phyloP scores from a whole-genome alignment of 148 eudicot genomes.

The Rhododendron griersonianum region DNA sequence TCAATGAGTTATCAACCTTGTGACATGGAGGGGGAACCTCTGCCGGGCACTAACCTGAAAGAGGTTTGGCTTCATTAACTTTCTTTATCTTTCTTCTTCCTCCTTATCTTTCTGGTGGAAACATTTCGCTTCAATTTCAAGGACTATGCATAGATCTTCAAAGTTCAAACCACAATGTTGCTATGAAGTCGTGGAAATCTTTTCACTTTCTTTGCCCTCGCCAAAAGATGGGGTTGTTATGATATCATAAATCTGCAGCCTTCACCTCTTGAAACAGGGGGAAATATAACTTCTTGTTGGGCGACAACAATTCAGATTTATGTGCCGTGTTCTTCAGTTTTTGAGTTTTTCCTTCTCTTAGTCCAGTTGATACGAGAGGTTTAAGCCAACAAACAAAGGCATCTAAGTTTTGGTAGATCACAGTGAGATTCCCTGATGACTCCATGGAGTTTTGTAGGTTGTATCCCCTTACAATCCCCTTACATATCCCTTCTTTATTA shows the following conservation, averaged over 20 bases:
- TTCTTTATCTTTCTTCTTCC: neutral
- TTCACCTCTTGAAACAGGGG: neutral
- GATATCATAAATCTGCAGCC: neutral
- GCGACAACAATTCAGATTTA: neutral
- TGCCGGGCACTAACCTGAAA: conserved; percentile 77
- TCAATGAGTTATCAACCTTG: conserved; percentile 91
- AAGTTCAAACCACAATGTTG: neutral
- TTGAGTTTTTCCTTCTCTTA: neutral
- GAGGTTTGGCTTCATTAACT: conserved; percentile 47
- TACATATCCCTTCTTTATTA: neutral
- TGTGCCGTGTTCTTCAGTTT: neutral
- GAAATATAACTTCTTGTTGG: neutral
- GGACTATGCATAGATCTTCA: neutral
- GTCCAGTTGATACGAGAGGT: neutral
- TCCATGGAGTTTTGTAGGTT: neutral
- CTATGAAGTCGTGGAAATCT: neutral
- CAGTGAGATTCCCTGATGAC: neutral
- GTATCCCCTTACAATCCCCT: neutral
- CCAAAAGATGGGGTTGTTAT: too few species aligned
- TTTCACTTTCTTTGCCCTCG: neutral
- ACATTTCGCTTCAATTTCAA: neutral
- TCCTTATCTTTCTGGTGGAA: neutral
- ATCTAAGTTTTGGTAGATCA: neutral
- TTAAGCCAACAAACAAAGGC: neutral
- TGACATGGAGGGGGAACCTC: conserved; percentile 93